Evolutionary conservation across 176 grass and related monocot species (phyloP).

Genomic region (Oryza glaberrima): DNA sequence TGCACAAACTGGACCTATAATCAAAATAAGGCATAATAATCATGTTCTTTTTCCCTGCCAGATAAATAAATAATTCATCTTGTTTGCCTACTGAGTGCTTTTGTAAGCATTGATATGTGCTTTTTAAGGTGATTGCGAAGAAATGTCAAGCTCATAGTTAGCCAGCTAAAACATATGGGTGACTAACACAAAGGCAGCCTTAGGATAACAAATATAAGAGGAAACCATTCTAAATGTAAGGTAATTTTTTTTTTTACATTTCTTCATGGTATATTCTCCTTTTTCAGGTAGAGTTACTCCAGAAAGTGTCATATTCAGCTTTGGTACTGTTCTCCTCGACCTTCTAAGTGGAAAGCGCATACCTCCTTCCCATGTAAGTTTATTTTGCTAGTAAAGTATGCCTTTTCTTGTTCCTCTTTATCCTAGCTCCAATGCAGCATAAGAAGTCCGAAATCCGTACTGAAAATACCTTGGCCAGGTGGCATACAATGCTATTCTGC

Average conservation of each 20-base stretch:
- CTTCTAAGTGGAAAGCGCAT: slow-evolving; percentile 97
- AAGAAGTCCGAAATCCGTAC: not conserved
- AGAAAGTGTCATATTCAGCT: slow-evolving; percentile 98
- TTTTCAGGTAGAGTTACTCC: slow-evolving; percentile 84
- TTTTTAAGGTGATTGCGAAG: not conserved
- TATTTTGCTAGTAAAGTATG: slow-evolving; percentile 20
- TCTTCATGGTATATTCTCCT: slow-evolving; percentile 34
- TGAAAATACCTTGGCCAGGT: not conserved
- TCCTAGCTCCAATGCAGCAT: not conserved
- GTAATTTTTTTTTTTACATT: not conserved
- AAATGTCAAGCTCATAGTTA: slow-evolving; percentile 8
- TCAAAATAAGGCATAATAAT: not conserved
- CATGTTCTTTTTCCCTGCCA: not conserved
- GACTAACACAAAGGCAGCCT: not conserved
- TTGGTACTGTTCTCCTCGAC: slow-evolving; percentile 92
- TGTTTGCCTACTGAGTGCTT: slow-evolving; percentile 1
- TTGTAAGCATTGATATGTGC: slow-evolving; percentile 10
- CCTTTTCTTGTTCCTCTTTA: slow-evolving; percentile 6
- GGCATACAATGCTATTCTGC: slow-evolving; percentile 5
- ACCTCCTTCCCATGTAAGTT: slow-evolving; percentile 92
- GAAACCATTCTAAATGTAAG: slow-evolving; percentile 16
- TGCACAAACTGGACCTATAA: not conserved
- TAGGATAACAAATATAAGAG: slow-evolving; percentile 13
- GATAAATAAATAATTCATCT: slow-evolving; percentile 26
- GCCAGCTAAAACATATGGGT: not conserved